Evolutionary conservation across 2,329 filamentous ascomycete genomes (phyloP).

Genomic region (Byssochlamys sp.): DNA sequence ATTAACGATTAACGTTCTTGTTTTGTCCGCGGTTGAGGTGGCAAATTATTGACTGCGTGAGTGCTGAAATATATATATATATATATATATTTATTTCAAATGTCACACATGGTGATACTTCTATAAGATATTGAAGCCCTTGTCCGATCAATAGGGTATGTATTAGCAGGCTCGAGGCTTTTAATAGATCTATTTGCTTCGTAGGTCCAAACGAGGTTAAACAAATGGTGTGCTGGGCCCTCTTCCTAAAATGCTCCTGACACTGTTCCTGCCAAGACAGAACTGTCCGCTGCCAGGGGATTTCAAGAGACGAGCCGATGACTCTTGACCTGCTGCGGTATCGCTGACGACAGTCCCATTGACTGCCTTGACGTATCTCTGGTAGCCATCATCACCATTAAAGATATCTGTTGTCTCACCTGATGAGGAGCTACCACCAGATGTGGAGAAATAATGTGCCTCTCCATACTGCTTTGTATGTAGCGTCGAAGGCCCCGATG

Average conservation of each 20-base stretch:
- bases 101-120: too few species aligned
- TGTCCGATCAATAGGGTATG: too few species aligned
- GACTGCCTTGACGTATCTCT: slow-evolving; percentile 14
- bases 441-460: slow-evolving; percentile 16
- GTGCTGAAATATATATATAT: too few species aligned
- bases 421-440: slow-evolving; percentile 13
- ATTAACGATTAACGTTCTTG: too few species aligned
- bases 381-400: slow-evolving; percentile 13
- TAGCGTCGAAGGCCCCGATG: slow-evolving; percentile 17
- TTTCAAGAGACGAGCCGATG: not conserved
- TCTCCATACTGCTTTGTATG: slow-evolving; percentile 20
- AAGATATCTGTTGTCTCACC: slow-evolving; percentile 21
- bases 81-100: too few species aligned
- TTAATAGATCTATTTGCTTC: not conserved
- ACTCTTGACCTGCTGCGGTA: slow-evolving; percentile 2
- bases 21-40: too few species aligned
- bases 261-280: slow-evolving; percentile 13
- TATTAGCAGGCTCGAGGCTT: too few species aligned
- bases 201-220: not conserved
- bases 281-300: slow-evolving; percentile 1
- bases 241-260: slow-evolving; percentile 27
- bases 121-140: too few species aligned
- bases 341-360: slow-evolving; percentile 18
- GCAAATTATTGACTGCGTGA: too few species aligned
- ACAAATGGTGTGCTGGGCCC: slow-evolving; percentile 17